Conservation (phyloP, 441 rosid genomes). For the Eutrema salsugineum region DNA sequence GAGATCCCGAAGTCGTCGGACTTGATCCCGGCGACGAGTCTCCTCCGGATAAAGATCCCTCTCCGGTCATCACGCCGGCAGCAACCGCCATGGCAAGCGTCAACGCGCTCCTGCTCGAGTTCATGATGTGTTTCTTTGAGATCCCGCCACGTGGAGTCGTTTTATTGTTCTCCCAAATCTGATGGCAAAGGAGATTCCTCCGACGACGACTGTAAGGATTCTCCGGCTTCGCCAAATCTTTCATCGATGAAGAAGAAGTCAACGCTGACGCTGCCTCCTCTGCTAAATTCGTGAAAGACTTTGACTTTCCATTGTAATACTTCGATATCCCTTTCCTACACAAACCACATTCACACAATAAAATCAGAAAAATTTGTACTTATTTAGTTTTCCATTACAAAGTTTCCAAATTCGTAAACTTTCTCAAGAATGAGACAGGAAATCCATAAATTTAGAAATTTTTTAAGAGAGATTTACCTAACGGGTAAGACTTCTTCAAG, state of each 20-base stretch:
- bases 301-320: constrained; percentile 80
- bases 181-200: constrained; percentile 59
- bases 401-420: not conserved
- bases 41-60: constrained; percentile 34
- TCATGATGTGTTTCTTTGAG: constrained; percentile 53
- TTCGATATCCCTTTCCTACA: constrained; percentile 81
- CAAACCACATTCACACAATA: not conserved
- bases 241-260: constrained; percentile 38
- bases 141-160: constrained; percentile 41
- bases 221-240: constrained; percentile 75
- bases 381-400: too few species aligned
- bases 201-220: constrained; percentile 53
- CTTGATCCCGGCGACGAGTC: constrained; percentile 45
- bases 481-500: constrained; percentile 67
- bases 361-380: too few species aligned
- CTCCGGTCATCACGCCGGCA: constrained; percentile 53
- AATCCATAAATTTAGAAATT: not conserved
- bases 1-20: constrained; percentile 40
- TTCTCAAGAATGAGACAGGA: not conserved
- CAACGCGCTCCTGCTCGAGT: constrained; percentile 60
- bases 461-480: constrained; percentile 38
- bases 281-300: constrained; percentile 62
- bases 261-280: constrained; percentile 38
- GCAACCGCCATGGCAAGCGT: constrained; percentile 77
- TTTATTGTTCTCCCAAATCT: constrained; percentile 58